Conservation (phyloP, 306 rosid species). For the Vigna hirtella region DNA sequence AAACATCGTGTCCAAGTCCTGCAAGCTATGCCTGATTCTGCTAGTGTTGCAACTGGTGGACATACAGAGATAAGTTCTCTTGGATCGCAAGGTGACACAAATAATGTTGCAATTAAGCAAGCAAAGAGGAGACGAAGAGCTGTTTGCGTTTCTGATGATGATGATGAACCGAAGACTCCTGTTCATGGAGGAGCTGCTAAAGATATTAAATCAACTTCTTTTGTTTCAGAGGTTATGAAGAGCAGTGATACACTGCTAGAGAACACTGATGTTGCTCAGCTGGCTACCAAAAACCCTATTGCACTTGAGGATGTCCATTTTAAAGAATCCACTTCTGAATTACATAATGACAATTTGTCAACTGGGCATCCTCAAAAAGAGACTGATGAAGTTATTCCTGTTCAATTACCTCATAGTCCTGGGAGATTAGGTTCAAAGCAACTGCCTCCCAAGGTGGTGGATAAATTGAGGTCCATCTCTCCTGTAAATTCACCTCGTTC, state of each 20-base stretch:
- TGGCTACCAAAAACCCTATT: constrained; percentile 43
- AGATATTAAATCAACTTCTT: constrained; percentile 56
- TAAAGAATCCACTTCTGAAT: constrained; percentile 56
- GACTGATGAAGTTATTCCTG: constrained; percentile 49
- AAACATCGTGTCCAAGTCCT: constrained; percentile 58
- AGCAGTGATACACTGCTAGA: constrained; percentile 48
- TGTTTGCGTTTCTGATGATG: constrained; percentile 50
- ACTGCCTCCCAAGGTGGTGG: constrained; percentile 53
- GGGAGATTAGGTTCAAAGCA: constrained; percentile 53
- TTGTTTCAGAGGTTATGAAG: constrained; percentile 54
- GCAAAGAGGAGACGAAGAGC: constrained; percentile 33
- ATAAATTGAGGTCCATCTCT: constrained; percentile 56
- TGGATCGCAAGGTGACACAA: constrained; percentile 30
- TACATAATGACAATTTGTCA: constrained; percentile 47
- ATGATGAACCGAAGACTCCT: constrained; percentile 42
- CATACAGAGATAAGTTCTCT: constrained; percentile 38
- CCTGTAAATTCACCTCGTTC: constrained; percentile 64
- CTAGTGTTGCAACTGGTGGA: constrained; percentile 34
- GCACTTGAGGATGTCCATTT: constrained; percentile 49
- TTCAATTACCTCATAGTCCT: constrained; percentile 50
- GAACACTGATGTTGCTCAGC: constrained; percentile 49
- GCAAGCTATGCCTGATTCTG: constrained; percentile 35
- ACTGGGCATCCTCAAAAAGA: constrained; percentile 48
- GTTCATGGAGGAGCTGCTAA: constrained; percentile 57
- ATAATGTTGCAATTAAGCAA: constrained; percentile 24